These are phyloP conservation scores for Stemphylium beticola DNA, from an alignment of 2,329 filamentous ascomycete species.

Conservation along the genomic window DNA sequence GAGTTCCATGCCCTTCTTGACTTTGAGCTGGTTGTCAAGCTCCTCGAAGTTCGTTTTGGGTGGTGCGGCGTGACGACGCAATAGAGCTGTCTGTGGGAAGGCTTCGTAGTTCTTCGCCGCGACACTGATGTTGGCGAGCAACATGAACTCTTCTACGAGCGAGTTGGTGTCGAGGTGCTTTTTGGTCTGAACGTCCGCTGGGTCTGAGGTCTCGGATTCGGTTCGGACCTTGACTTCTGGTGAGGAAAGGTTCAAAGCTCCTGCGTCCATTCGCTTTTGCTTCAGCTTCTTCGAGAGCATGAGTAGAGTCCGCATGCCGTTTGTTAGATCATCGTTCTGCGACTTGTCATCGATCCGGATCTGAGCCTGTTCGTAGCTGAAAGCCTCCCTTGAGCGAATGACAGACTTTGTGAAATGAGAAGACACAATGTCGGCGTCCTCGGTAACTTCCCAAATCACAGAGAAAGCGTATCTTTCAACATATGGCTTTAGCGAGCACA, in stretches of 20 bases:
- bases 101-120: constrained; percentile 87
- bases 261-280: constrained; percentile 92
- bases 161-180: constrained; percentile 94
- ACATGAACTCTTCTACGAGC: constrained; percentile 98
- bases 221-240: constrained; percentile 96
- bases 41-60: constrained; percentile 98
- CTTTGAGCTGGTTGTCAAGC: constrained; percentile 85
- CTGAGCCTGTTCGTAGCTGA: constrained; percentile 97
- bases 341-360: constrained; percentile 88
- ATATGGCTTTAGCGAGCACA: constrained; percentile 96
- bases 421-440: constrained; percentile 82
- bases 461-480: constrained; percentile 75
- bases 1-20: constrained; percentile 81
- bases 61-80: constrained; percentile 89
- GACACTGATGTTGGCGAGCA: constrained; percentile 95
- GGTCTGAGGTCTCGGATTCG: constrained; percentile 94
- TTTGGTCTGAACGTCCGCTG: constrained; percentile 95
- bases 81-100: constrained; percentile 93
- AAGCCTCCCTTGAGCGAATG: constrained; percentile 93
- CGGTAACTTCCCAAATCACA: constrained; percentile 77
- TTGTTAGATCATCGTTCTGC: constrained; percentile 86
- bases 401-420: constrained; percentile 96
- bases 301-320: constrained; percentile 85
- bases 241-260: constrained; percentile 93
- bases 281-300: constrained; percentile 90